phyloP scores from a whole-genome alignment of 139 green algal species.

The Coelastrella sp. region DNA sequence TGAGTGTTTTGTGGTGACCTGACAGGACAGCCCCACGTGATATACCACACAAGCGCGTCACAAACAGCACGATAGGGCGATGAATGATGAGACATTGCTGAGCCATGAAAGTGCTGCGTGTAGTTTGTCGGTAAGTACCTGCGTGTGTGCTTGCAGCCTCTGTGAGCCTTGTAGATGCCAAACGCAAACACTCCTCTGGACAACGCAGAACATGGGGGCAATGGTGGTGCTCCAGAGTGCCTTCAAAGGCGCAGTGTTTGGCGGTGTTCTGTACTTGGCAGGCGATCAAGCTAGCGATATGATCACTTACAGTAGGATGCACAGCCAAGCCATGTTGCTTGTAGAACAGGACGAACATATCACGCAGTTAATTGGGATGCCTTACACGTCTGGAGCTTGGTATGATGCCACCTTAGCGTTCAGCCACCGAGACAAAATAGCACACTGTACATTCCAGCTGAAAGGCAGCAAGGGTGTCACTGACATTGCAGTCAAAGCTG shows the following conservation, averaged over 20 bases:
- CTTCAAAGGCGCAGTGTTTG: not conserved
- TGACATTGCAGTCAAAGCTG: slow-evolving; percentile 38
- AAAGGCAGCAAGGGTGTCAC: slow-evolving; percentile 22
- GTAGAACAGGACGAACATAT: not conserved
- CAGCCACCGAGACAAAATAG: slow-evolving; percentile 30
- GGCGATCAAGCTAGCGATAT: slow-evolving; percentile 39
- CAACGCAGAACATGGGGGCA: not conserved
- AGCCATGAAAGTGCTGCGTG: too few species aligned
- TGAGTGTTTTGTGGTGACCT: too few species aligned
- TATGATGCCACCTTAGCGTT: slow-evolving; percentile 47
- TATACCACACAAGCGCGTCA: too few species aligned
- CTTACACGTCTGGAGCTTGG: slow-evolving; percentile 25
- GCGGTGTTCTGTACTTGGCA: slow-evolving; percentile 34
- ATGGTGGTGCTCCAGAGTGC: not conserved
- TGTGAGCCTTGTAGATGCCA: too few species aligned
- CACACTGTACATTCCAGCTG: slow-evolving; percentile 46
- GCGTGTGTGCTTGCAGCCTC: too few species aligned
- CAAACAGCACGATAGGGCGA: too few species aligned
- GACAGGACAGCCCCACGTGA: too few species aligned
- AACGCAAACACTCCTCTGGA: too few species aligned
- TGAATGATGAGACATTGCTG: too few species aligned
- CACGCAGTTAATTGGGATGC: not conserved
- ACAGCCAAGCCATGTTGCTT: slow-evolving; percentile 13
- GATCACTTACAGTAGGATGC: slow-evolving; percentile 24
- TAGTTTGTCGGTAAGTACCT: too few species aligned